Base-by-base conservation (phyloP, 208 protist genomes). In the Leishmania amazonensis region DNA sequence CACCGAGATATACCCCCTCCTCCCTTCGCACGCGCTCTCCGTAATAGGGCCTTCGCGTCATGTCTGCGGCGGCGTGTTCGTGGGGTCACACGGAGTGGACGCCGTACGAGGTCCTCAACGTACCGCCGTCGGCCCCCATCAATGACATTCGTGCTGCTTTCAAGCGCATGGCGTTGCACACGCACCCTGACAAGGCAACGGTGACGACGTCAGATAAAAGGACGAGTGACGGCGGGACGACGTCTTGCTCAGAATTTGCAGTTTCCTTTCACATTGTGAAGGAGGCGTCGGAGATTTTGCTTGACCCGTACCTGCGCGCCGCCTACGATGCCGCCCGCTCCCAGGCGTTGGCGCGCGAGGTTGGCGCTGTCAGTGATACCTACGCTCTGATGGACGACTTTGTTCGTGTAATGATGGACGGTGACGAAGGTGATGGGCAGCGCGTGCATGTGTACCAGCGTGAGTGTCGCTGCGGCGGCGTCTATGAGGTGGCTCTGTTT, bases 401-500 rank as follows among this genome's bases (percentile, higher is more conserved):
- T 83, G 79, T 84, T 49, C 77, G 85, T 19, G 84, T 89, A 19
- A 76, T 67, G 2, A 38, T 81, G 65, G 38, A 49, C 42, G 13
- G 70, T 24, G 51, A 11, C 19, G 71, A 80, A 24, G 79, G 19
- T 24, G 85, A 71, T n/a, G 67, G 40, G 24, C 76, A 74, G 42
- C 58, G 64, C 47, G 83, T 91, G 81, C 79, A 80, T 58, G 86
- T 95, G 57, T 95, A 91, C 74, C 83, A 80, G 73, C 79, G 89
- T 53, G 93, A 95, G 78, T 97, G 93, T 83, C 90, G 93, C 35
- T 97, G 93, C 77, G 93, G 93, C 68, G 93, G 93, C 17, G 74
- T 86, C 7, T 97, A 95, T 80, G 90, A 97, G 79, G 78, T 94
- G 19, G 86, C 90, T 40, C 28, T 91, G 13, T 88, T 90, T 54